phyloP scores from a whole-genome alignment of 164 flowering plant genomes.

The Nelumbo lutea region DNA sequence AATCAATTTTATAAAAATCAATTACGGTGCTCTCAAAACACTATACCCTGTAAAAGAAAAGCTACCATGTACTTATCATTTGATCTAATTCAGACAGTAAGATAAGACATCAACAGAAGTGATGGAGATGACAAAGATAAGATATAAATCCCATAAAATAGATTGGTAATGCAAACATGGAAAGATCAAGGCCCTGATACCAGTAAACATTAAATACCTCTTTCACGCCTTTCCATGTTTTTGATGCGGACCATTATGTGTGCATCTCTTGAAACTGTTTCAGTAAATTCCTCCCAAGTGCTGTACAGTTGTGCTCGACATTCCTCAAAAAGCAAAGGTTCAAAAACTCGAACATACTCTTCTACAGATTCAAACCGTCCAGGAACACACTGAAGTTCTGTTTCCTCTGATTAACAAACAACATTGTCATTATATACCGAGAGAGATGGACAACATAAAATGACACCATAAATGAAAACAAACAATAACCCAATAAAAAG shows the following conservation, averaged over 20 bases:
- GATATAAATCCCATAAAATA: background rate
- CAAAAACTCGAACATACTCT: constrained; percentile 91
- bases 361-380: constrained; percentile 90
- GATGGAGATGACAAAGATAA: too few species aligned
- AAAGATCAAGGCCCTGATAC: too few species aligned
- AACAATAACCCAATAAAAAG: background rate
- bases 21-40: background rate
- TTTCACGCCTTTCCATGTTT: constrained; percentile 80
- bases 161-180: too few species aligned
- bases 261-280: constrained; percentile 56
- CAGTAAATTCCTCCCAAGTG: constrained; percentile 86
- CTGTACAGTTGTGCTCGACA: constrained; percentile 94
- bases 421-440: background rate
- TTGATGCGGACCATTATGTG: constrained; percentile 72
- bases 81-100: background rate
- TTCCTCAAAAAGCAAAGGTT: constrained; percentile 97
- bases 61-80: background rate
- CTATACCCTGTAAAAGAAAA: background rate
- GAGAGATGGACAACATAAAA: background rate
- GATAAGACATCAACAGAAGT: too few species aligned
- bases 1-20: background rate
- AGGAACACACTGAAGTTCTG: constrained; percentile 91
- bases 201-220: constrained; percentile 51
- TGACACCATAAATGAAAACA: background rate
- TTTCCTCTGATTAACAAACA: constrained; percentile 50